Conservation (phyloP, 228 moss, liverwort and hornwort species). For the Sphagnum fallax region DNA sequence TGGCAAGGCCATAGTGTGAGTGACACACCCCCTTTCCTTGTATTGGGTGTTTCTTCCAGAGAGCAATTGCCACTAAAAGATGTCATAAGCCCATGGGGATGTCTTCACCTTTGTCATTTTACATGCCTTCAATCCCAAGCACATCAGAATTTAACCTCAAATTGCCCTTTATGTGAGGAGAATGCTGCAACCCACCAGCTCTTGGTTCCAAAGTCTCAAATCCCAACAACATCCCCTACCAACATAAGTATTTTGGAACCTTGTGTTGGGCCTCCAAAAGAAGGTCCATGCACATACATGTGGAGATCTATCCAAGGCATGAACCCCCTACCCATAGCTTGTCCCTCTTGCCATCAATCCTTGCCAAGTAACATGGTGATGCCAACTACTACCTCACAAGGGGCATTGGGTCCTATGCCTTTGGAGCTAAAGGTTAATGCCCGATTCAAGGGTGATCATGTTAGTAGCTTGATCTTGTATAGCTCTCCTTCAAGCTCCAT, state of each 20-base stretch:
- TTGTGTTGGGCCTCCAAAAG: neutral
- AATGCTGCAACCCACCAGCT: neutral
- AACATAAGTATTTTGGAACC: neutral
- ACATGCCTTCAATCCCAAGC: constrained; percentile 14
- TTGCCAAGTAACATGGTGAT: neutral
- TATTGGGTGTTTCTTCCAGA: constrained; percentile 3
- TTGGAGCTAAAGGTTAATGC: too few species aligned
- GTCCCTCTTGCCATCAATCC: neutral
- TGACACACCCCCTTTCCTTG: too few species aligned
- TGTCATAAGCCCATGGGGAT: constrained; percentile 22
- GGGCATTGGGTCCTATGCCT: neutral
- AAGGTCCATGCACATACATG: neutral
- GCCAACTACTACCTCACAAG: neutral
- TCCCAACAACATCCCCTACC: neutral
- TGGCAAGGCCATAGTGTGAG: neutral
- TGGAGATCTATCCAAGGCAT: neutral
- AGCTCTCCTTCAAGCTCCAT: neutral
- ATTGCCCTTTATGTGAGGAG: constrained; percentile 25
- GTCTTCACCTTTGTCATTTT: constrained; percentile 25
- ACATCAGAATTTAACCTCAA: constrained; percentile 6
- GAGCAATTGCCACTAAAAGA: neutral
- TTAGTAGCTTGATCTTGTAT: too few species aligned
- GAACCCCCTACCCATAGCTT: neutral
- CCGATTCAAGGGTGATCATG: too few species aligned
- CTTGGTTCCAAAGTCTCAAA: neutral